Conservation (phyloP, 176 grass and related monocot genomes). For the Eleusine coracana region DNA sequence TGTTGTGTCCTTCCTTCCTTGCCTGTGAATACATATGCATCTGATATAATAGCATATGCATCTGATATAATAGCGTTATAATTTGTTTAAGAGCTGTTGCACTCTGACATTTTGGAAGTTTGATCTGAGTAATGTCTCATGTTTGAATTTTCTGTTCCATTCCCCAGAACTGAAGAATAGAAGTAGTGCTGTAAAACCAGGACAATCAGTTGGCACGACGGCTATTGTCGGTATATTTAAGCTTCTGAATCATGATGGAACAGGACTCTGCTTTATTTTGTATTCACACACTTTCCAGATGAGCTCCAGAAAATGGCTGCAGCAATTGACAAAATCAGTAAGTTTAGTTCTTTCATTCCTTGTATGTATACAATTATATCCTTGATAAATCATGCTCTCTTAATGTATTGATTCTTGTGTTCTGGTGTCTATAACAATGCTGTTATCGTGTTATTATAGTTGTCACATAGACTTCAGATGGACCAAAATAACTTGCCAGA, state of each 20-base stretch:
- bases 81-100: too few relatives aligned
- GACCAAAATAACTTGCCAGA: background rate
- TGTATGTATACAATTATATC: background rate
- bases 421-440: background rate
- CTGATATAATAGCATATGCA: too few relatives aligned
- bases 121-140: background rate
- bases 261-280: constrained; percentile 75
- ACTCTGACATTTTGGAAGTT: too few relatives aligned
- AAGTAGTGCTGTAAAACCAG: constrained; percentile 58
- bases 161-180: constrained; percentile 57
- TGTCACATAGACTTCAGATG: background rate
- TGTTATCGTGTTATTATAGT: background rate
- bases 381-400: background rate
- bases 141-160: background rate
- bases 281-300: constrained; percentile 83
- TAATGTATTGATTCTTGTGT: background rate
- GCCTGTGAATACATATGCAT: too few relatives aligned
- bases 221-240: constrained; percentile 75
- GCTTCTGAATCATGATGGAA: constrained; percentile 60
- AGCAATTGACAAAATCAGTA: constrained; percentile 75
- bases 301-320: constrained; percentile 75
- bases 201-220: constrained; percentile 48
- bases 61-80: too few relatives aligned
- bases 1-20: too few relatives aligned
- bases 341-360: constrained; percentile 2